Conservation (phyloP, 352 stramenopile genomes). For the Elongisporangium undulatum region DNA sequence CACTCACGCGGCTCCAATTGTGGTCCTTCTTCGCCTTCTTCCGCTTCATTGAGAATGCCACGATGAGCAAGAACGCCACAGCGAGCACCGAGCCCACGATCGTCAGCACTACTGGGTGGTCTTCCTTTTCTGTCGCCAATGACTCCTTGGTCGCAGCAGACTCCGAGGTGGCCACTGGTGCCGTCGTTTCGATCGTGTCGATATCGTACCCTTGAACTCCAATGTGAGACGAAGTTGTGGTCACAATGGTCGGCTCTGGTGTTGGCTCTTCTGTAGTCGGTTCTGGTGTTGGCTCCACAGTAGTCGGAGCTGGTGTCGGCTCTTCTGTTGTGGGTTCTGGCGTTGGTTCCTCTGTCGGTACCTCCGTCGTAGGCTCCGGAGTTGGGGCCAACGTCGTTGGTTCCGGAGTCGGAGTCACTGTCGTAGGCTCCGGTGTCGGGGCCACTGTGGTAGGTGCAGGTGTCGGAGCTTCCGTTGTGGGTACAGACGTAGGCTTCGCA, state of each 20-base stretch:
- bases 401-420: slow-evolving; percentile 5
- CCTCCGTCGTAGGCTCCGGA: slow-evolving; percentile 2
- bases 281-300: not conserved
- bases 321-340: not conserved
- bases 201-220: slow-evolving; percentile 2
- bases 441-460: slow-evolving; percentile 9
- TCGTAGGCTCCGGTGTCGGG: slow-evolving; percentile 5
- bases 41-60: slow-evolving; percentile 55
- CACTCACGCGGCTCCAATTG: slow-evolving; percentile 70
- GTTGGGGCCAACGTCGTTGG: slow-evolving; percentile 6
- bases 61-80: slow-evolving; percentile 63
- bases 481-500: not conserved
- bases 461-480: slow-evolving; percentile 5
- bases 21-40: slow-evolving; percentile 51
- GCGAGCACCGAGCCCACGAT: slow-evolving; percentile 68
- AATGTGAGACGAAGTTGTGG: slow-evolving; percentile 4
- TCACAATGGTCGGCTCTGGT: not conserved
- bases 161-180: slow-evolving; percentile 3
- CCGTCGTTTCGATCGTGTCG: slow-evolving; percentile 9
- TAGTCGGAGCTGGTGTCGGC: slow-evolving; percentile 4
- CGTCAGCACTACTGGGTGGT: slow-evolving; percentile 69
- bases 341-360: slow-evolving; percentile 1
- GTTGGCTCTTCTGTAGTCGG: slow-evolving; percentile 4
- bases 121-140: slow-evolving; percentile 15
- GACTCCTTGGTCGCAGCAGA: slow-evolving; percentile 17